Percentiles rank a stretch among this genome's conserved stretches.
Conservation (phyloP, 106 monocot species). For the Posidonia australis region DNA sequence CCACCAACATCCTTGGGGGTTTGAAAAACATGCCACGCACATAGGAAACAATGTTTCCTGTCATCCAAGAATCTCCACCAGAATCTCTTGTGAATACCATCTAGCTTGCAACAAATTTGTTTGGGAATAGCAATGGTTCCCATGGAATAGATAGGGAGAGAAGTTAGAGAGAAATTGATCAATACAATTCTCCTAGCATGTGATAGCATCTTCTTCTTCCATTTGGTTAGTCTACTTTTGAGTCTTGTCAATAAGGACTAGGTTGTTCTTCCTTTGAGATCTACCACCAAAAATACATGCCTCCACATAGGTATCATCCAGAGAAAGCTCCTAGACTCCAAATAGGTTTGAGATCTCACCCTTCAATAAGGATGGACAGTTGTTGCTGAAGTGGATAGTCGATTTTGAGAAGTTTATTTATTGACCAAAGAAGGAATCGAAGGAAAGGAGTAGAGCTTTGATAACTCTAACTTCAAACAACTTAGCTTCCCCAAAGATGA, state of each 20-base stretch:
- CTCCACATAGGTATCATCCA: no score
- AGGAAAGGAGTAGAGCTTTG: no score
- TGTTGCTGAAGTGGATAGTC: no score
- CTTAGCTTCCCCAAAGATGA: background rate
- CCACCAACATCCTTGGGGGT: background rate
- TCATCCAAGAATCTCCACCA: background rate
- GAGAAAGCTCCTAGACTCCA: no score
- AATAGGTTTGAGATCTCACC: no score
- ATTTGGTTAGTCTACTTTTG: background rate
- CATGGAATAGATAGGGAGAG: background rate
- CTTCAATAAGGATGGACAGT: no score
- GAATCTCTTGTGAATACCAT: background rate
- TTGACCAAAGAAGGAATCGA: background rate
- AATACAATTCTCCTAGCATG: background rate
- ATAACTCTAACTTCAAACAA: background rate
- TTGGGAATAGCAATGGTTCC: background rate
- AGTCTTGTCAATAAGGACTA: background rate
- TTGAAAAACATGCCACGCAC: background rate
- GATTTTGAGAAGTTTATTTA: no score
- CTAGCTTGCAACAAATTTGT: background rate
- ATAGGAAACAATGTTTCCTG: background rate
- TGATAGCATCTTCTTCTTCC: background rate
- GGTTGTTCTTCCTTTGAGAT: background rate
- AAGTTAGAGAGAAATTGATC: background rate
- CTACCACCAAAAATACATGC: background rate